Conservation (phyloP, 2,329 filamentous ascomycete genomes). For the Aspergillus fumigatiaffinis region DNA sequence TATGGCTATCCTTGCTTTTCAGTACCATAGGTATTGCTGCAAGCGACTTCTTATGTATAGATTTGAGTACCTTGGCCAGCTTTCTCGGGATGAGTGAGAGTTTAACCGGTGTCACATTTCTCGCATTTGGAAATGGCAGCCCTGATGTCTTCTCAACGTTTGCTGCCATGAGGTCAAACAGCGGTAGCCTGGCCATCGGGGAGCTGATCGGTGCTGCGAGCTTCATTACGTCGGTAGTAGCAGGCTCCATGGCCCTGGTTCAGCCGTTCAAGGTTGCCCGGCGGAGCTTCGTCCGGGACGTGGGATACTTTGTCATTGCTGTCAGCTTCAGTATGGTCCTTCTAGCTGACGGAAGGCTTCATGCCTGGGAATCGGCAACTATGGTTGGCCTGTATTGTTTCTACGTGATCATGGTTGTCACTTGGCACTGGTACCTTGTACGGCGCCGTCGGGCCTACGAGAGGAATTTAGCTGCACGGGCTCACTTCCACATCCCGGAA, state of each 20-base stretch:
- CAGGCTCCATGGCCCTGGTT: slow-evolving; percentile 96
- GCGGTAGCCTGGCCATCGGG: slow-evolving; percentile 92
- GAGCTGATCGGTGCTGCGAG: slow-evolving; percentile 91
- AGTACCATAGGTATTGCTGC: slow-evolving; percentile 96
- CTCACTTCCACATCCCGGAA: slow-evolving; percentile 64
- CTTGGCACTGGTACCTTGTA: slow-evolving; percentile 83
- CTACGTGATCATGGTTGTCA: slow-evolving; percentile 83
- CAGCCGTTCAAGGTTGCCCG: slow-evolving; percentile 87
- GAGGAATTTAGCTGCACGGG: slow-evolving; percentile 67
- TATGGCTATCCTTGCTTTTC: slow-evolving; percentile 87
- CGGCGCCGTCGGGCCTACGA: slow-evolving; percentile 59
- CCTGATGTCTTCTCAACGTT: slow-evolving; percentile 99
- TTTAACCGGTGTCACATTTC: slow-evolving; percentile 89
- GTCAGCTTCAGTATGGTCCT: slow-evolving; percentile 84
- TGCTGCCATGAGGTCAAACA: slow-evolving; percentile 94
- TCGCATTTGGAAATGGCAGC: slow-evolving; percentile 96
- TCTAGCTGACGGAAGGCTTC: slow-evolving; percentile 75
- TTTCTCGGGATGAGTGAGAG: slow-evolving; percentile 93
- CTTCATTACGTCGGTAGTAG: slow-evolving; percentile 95
- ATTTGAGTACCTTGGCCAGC: slow-evolving; percentile 85
- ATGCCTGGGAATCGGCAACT: slow-evolving; percentile 79
- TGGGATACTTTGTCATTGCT: slow-evolving; percentile 85
- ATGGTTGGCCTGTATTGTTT: slow-evolving; percentile 93
- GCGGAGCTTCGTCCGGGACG: slow-evolving; percentile 85
- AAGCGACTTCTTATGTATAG: slow-evolving; percentile 97